phyloP scores from a whole-genome alignment of 352 stramenopile genomes.

The Pythium diclinum region DNA sequence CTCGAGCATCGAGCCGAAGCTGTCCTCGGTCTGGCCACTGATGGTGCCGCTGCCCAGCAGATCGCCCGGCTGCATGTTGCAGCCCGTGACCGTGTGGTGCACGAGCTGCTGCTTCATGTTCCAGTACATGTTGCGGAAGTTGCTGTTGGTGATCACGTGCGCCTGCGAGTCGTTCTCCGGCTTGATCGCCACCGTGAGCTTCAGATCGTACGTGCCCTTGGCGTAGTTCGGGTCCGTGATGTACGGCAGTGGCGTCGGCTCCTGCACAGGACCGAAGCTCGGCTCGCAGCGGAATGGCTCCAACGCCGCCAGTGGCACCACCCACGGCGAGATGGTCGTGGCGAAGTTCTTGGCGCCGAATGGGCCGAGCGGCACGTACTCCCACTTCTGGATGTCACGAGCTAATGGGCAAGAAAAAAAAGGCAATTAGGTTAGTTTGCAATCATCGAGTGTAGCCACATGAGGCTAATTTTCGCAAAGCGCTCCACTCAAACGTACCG shows the following conservation, averaged over 20 bases:
- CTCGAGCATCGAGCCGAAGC: slow-evolving; percentile 95
- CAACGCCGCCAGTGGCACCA: slow-evolving; percentile 93
- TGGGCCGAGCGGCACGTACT: slow-evolving; percentile 96
- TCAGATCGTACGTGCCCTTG: slow-evolving; percentile 85
- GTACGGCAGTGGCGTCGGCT: slow-evolving; percentile 91
- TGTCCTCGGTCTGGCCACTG: slow-evolving; percentile 84
- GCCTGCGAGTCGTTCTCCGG: slow-evolving; percentile 52
- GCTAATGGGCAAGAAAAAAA: slow-evolving; percentile 29
- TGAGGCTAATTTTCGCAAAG: neutral
- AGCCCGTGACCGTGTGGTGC: slow-evolving; percentile 97
- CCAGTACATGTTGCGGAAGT: slow-evolving; percentile 97
- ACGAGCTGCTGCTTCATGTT: slow-evolving; percentile 96
- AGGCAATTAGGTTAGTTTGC: neutral
- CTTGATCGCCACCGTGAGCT: slow-evolving; percentile 75
- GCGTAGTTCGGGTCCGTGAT: slow-evolving; percentile 91
- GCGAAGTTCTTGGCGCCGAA: slow-evolving; percentile 98
- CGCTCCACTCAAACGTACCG: slow-evolving; percentile 38
- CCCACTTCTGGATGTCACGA: slow-evolving; percentile 94
- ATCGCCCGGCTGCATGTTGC: slow-evolving; percentile 94
- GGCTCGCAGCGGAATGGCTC: slow-evolving; percentile 91
- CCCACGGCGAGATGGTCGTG: slow-evolving; percentile 96
- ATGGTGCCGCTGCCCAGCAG: slow-evolving; percentile 95
- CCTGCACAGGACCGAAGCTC: slow-evolving; percentile 85
- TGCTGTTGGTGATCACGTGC: slow-evolving; percentile 88
- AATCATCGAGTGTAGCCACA: neutral